phyloP scores from a whole-genome alignment of 2,329 filamentous ascomycete species.

The Trichophyton schoenleinii region DNA sequence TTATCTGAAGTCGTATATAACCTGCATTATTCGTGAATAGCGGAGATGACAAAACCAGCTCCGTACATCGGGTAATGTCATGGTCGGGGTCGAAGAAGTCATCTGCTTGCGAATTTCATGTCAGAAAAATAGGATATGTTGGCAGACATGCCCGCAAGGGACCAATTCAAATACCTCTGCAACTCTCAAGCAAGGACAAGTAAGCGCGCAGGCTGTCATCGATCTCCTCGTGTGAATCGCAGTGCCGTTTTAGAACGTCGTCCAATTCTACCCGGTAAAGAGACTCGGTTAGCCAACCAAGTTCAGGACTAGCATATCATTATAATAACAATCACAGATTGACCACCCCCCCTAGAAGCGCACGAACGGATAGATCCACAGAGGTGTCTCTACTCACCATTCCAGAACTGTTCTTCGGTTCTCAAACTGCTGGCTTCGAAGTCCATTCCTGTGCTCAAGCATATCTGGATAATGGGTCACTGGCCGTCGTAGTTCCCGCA shows the following conservation, averaged over 20 bases:
- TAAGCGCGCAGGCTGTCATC: slow-evolving; percentile 79
- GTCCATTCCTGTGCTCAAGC: slow-evolving; percentile 41
- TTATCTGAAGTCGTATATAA: slow-evolving; percentile 84
- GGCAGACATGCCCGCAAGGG: not conserved
- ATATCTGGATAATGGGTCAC: slow-evolving; percentile 4
- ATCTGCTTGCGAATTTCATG: slow-evolving; percentile 32
- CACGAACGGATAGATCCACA: not conserved
- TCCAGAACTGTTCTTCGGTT: slow-evolving; percentile 79
- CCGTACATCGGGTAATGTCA: slow-evolving; percentile 67
- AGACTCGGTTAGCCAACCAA: slow-evolving; percentile 4
- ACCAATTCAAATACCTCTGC: slow-evolving; percentile 42
- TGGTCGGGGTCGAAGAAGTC: slow-evolving; percentile 64
- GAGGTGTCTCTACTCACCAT: slow-evolving; percentile 44
- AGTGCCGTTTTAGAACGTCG: slow-evolving; percentile 48
- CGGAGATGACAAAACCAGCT: slow-evolving; percentile 60
- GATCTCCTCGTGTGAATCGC: slow-evolving; percentile 53
- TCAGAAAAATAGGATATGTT: not conserved
- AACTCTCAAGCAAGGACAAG: slow-evolving; percentile 62
- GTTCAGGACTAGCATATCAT: not conserved
- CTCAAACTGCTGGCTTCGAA: slow-evolving; percentile 60
- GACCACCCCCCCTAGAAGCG: slow-evolving; percentile 2
- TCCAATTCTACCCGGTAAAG: slow-evolving; percentile 46
- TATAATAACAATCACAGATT: not conserved
- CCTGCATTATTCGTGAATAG: slow-evolving; percentile 64
- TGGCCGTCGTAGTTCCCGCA: not conserved